A percentile compares a stretch with the other conserved stretches of the same genome.
phyloP scores from a whole-genome alignment of 1,284 basidiomycete species.

The Golubevia pallescens region DNA sequence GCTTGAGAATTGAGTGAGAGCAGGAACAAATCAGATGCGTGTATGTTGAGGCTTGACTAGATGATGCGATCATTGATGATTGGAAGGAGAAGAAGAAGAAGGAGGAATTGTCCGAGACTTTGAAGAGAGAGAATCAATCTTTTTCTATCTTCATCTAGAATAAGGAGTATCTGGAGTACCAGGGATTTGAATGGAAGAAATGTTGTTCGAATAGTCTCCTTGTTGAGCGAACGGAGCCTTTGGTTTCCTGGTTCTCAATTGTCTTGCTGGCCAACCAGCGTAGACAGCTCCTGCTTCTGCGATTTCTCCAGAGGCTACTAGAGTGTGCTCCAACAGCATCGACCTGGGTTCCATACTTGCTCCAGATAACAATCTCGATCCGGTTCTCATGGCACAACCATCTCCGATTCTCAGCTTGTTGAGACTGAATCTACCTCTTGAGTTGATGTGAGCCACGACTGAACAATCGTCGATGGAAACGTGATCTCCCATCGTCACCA shows the following conservation, averaged over 20 bases:
- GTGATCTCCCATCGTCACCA: conserved; percentile 59
- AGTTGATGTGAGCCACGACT: conserved; percentile 64
- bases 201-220: not conserved
- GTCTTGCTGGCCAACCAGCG: conserved; percentile 59
- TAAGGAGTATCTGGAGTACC: not conserved
- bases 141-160: not conserved
- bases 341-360: conserved; percentile 60
- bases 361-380: conserved; percentile 56
- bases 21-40: no score
- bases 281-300: conserved; percentile 61
- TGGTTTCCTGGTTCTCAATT: conserved; percentile 32
- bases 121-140: no score
- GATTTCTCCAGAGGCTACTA: conserved; percentile 62
- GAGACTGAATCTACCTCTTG: conserved; percentile 58
- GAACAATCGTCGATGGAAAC: conserved; percentile 61
- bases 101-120: no score
- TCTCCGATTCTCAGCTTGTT: conserved; percentile 62
- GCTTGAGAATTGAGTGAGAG: no score
- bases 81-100: no score
- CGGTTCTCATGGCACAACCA: conserved; percentile 57
- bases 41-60: no score
- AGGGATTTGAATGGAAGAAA: not conserved
- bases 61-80: no score
- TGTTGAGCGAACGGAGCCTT: not conserved
- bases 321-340: conserved; percentile 62